Evolutionary conservation across 2,329 filamentous ascomycete species (phyloP).

Genomic region (Onygena corvina): DNA sequence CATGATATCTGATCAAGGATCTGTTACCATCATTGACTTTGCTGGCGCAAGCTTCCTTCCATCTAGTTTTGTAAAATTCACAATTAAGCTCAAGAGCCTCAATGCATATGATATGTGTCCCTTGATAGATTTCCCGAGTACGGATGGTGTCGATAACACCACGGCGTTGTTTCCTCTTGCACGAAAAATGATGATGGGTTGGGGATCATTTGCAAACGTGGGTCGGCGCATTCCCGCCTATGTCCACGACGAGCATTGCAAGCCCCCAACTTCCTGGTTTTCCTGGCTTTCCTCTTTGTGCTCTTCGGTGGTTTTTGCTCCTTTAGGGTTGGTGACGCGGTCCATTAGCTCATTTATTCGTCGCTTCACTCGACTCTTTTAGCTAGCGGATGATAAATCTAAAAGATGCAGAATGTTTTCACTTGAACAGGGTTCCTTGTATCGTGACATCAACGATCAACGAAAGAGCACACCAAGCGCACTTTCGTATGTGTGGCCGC

Average conservation of each 20-base stretch:
- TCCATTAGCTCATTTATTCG: no score
- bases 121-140: slow-evolving; percentile 6
- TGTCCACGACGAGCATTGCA: neutral
- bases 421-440: no score
- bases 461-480: no score
- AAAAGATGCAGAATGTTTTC: no score
- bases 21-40: slow-evolving; percentile 15
- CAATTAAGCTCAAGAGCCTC: neutral
- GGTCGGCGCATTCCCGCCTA: neutral
- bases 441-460: no score
- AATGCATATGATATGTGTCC: neutral
- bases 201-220: neutral
- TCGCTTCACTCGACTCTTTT: no score
- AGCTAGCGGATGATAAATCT: no score
- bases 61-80: slow-evolving; percentile 13
- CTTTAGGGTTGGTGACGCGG: no score
- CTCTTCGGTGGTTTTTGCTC: no score
- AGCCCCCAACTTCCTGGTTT: no score
- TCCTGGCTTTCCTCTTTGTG: no score
- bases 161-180: neutral
- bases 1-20: slow-evolving; percentile 13
- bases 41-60: slow-evolving; percentile 15
- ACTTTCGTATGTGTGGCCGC: no score
- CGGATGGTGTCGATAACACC: slow-evolving; percentile 8
- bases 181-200: neutral